A percentile compares a stretch with the other conserved stretches of the same genome.
Evolutionary conservation across 1,139 yeast species (phyloP).

Genomic region (Sugiyamaella neomexicana): DNA sequence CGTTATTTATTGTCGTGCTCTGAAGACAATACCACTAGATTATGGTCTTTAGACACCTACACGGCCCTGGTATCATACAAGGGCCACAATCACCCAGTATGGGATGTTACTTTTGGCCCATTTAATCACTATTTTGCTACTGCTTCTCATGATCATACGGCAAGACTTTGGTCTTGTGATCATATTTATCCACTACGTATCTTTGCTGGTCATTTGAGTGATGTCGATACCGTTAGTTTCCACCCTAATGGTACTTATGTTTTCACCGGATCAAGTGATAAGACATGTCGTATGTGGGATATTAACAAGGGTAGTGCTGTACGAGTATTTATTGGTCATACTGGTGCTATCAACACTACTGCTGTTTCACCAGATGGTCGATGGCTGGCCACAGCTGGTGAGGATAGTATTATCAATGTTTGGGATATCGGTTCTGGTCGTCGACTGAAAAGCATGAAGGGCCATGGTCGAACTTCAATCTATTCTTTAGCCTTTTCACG

Average conservation of each 20-base stretch:
- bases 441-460: conserved; percentile 72
- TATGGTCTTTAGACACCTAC: conserved; percentile 94
- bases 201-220: conserved; percentile 96
- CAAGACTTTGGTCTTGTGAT: conserved; percentile 96
- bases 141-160: conserved; percentile 97
- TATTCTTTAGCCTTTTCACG: conserved; percentile 82
- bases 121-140: conserved; percentile 97
- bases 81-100: conserved; percentile 94
- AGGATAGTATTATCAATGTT: conserved; percentile 81
- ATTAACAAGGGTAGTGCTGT: conserved; percentile 85
- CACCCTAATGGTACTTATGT: conserved; percentile 96
- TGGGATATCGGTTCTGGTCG: conserved; percentile 97
- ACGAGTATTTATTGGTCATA: conserved; percentile 91
- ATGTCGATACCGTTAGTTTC: conserved; percentile 92
- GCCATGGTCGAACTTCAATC: conserved; percentile 87
- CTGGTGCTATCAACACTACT: conserved; percentile 79
- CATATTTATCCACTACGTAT: conserved; percentile 94
- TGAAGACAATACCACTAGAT: conserved; percentile 86
- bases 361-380: conserved; percentile 97
- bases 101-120: conserved; percentile 97
- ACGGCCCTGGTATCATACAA: conserved; percentile 89
- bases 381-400: conserved; percentile 95
- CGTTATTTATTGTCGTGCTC: conserved; percentile 77
- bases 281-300: conserved; percentile 98
- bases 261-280: conserved; percentile 92